These are phyloP conservation scores for Sarcodon sp. DNA, from an alignment of 768 basidiomycete species.

Conservation along the genomic window DNA sequence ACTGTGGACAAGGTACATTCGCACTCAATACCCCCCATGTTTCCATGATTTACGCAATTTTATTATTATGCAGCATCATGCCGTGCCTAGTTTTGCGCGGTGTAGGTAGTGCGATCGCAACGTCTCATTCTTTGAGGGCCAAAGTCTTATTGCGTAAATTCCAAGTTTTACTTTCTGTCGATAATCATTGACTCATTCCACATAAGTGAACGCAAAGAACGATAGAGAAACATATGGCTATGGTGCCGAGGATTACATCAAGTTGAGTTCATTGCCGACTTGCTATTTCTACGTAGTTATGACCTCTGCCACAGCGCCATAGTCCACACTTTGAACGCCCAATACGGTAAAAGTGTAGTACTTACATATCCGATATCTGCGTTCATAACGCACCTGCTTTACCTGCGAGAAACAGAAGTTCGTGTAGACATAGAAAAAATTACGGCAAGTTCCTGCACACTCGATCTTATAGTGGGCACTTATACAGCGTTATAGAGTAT, in stretches of 20 bases:
- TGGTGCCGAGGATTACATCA: constrained; percentile 73
- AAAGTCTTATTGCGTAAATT: constrained; percentile 77
- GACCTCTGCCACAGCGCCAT: constrained; percentile 38
- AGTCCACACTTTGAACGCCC: constrained; percentile 52
- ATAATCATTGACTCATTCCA: constrained; percentile 2
- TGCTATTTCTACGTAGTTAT: constrained; percentile 2
- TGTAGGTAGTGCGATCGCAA: constrained; percentile 65
- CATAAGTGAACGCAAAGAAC: constrained; percentile 71
- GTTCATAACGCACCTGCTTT: constrained; percentile 78
- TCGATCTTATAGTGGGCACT: not conserved
- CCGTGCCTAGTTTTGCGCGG: constrained; percentile 83
- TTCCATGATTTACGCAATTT: not conserved
- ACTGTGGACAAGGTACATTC: constrained; percentile 75
- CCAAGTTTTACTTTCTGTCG: not conserved
- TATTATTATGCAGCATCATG: constrained; percentile 47
- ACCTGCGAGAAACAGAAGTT: constrained; percentile 52
- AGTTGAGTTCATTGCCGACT: constrained; percentile 21
- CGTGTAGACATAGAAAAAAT: constrained; percentile 47
- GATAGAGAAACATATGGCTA: constrained; percentile 88
- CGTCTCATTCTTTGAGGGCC: constrained; percentile 54
- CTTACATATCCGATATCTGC: constrained; percentile 57
- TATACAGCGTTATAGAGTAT: constrained; percentile 25
- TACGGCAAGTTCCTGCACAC: constrained; percentile 32
- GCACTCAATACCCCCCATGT: not conserved
- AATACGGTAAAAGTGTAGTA: constrained; percentile 33